phyloP scores from a whole-genome alignment of 805 yeast species.

The Candida rishiriensis region DNA sequence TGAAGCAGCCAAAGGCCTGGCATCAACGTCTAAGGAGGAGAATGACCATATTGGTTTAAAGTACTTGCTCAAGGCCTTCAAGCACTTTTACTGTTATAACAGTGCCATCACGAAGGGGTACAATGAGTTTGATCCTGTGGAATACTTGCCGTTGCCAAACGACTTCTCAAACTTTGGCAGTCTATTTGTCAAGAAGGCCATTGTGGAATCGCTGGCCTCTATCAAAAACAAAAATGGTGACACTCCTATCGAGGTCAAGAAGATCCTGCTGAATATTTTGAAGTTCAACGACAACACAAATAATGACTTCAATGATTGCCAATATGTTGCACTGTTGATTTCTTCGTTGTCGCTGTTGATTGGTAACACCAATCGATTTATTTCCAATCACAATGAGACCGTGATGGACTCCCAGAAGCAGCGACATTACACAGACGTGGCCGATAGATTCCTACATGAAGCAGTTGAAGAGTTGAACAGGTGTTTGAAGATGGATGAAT shows the following conservation, averaged over 20 bases:
- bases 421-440: slow-evolving; percentile 20
- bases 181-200: slow-evolving; percentile 65
- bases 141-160: slow-evolving; percentile 69
- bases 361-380: slow-evolving; percentile 19
- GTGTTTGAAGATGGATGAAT: slow-evolving; percentile 72
- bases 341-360: slow-evolving; percentile 41
- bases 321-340: slow-evolving; percentile 58
- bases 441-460: slow-evolving; percentile 37
- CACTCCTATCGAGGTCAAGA: slow-evolving; percentile 50
- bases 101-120: slow-evolving; percentile 27
- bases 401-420: slow-evolving; percentile 5
- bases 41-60: slow-evolving; percentile 66
- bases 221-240: slow-evolving; percentile 61
- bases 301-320: slow-evolving; percentile 71
- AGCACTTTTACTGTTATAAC: slow-evolving; percentile 67
- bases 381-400: slow-evolving; percentile 20
- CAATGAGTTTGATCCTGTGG: slow-evolving; percentile 30
- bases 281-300: slow-evolving; percentile 82
- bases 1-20: slow-evolving; percentile 80
- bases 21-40: slow-evolving; percentile 57
- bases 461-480: slow-evolving; percentile 68
- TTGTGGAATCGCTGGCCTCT: slow-evolving; percentile 56
- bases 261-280: slow-evolving; percentile 63
- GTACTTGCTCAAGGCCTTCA: slow-evolving; percentile 69
- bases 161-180: slow-evolving; percentile 69